Conservation (phyloP, 257 asterid species). For the Echites panduratus region DNA sequence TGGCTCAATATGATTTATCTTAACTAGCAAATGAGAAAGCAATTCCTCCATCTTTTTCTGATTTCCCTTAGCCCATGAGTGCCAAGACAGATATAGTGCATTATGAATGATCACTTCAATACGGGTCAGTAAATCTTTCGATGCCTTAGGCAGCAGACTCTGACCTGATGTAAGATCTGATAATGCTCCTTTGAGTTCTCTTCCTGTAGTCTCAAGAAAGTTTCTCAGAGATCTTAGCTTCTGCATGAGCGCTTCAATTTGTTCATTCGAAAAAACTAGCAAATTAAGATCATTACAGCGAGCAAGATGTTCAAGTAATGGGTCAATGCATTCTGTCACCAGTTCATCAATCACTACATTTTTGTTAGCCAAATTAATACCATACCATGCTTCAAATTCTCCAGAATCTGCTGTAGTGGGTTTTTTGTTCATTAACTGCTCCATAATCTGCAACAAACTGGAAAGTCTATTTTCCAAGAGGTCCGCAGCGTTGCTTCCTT, state of each 20-base stretch:
- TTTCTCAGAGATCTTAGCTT: not conserved
- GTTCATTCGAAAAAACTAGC: not conserved
- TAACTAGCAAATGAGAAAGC: not conserved
- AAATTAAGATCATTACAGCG: not conserved
- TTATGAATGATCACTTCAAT: not conserved
- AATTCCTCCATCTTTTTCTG: not conserved
- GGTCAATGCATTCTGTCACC: not conserved
- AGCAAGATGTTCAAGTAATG: not conserved
- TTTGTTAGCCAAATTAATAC: not conserved
- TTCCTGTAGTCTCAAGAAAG: not conserved
- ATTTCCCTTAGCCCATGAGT: not conserved
- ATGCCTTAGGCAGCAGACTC: not conserved
- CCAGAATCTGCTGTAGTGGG: not conserved
- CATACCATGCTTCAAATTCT: not conserved
- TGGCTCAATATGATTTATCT: not conserved
- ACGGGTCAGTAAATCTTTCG: not conserved
- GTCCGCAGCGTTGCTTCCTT: not conserved
- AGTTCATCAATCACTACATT: not conserved
- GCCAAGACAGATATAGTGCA: not conserved
- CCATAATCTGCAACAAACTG: not conserved
- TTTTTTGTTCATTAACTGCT: not conserved
- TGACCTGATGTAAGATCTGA: not conserved
- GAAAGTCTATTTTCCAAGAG: not conserved
- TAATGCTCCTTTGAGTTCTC: not conserved
- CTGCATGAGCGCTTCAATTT: not conserved